These are phyloP conservation scores for Schwanniomyces sp. DNA, from an alignment of 805 yeast species.

Conservation along the genomic window DNA sequence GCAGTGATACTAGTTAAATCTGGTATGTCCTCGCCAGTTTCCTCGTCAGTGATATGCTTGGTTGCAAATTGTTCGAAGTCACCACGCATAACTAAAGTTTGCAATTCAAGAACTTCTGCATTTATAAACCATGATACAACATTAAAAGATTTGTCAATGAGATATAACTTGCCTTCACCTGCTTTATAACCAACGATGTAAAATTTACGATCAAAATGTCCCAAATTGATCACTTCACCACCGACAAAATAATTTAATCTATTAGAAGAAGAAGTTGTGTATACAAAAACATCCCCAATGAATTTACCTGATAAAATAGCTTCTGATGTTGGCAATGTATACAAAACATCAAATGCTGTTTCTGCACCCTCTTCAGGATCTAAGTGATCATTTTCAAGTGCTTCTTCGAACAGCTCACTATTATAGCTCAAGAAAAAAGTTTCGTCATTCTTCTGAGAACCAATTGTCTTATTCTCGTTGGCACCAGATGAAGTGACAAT, in stretches of 20 bases:
- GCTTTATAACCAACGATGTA: constrained; percentile 88
- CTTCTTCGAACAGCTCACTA: constrained; percentile 63
- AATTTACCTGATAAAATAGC: constrained; percentile 85
- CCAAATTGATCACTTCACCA: constrained; percentile 85
- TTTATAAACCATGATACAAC: constrained; percentile 81
- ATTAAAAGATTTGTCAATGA: constrained; percentile 87
- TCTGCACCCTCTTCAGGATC: constrained; percentile 89
- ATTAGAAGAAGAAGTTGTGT: constrained; percentile 76
- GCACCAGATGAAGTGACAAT: constrained; percentile 46
- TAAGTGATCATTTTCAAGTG: constrained; percentile 54
- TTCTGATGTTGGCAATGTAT: constrained; percentile 71
- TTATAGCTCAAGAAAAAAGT: constrained; percentile 78
- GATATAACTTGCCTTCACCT: constrained; percentile 79
- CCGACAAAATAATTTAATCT: constrained; percentile 94
- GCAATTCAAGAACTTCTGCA: constrained; percentile 87
- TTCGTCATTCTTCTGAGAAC: constrained; percentile 44
- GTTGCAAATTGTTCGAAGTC: constrained; percentile 69
- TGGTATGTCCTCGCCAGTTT: constrained; percentile 37
- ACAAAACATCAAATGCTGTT: constrained; percentile 77
- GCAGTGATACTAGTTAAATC: constrained; percentile 46
- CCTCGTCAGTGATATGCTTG: constrained; percentile 29
- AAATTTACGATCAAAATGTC: constrained; percentile 87
- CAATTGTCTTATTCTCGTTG: constrained; percentile 19
- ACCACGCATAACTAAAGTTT: constrained; percentile 92
- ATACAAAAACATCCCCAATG: constrained; percentile 96